Evolutionary conservation across 2,329 filamentous ascomycete genomes (phyloP).

Genomic region (Fusarium chaquense): DNA sequence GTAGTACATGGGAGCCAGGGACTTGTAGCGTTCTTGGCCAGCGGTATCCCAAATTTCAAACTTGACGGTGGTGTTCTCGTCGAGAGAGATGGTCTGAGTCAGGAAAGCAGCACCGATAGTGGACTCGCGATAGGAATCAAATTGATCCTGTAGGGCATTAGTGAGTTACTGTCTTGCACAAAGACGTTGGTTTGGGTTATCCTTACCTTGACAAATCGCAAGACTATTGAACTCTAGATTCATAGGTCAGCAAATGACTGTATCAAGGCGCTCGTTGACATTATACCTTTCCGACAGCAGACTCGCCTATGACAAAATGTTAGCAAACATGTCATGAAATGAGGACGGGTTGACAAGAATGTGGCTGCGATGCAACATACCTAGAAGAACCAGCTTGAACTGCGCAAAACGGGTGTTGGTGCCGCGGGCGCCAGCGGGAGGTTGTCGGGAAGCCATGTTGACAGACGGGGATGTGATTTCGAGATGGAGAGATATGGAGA

Average conservation of each 20-base stretch:
- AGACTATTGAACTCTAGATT: constrained; percentile 89
- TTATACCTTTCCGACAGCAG: constrained; percentile 95
- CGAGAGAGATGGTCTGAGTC: constrained; percentile 97
- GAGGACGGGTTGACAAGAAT: constrained; percentile 11
- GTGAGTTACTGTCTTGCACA: constrained; percentile 15
- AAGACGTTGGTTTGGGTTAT: neutral
- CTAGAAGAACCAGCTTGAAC: constrained; percentile 97
- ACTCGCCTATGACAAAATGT: constrained; percentile 78
- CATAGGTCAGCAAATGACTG: constrained; percentile 36
- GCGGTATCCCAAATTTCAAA: constrained; percentile 99
- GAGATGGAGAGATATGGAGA: constrained; percentile 37
- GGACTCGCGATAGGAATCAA: constrained; percentile 96
- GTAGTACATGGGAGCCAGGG: constrained; percentile 99
- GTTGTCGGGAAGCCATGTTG: constrained; percentile 87
- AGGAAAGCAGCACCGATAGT: constrained; percentile 99
- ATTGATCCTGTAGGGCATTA: constrained; percentile 81
- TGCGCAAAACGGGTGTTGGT: constrained; percentile 92
- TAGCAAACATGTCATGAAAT: constrained; percentile 49
- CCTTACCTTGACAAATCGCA: constrained; percentile 95
- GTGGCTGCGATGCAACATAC: constrained; percentile 65
- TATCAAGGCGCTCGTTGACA: constrained; percentile 15
- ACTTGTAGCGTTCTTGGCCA: constrained; percentile 99
- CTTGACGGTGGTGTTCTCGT: constrained; percentile 98
- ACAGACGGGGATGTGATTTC: constrained; percentile 44
- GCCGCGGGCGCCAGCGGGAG: constrained; percentile 69